A percentile compares a stretch with the other conserved stretches of the same genome.
Evolutionary conservation across 768 basidiomycete species (phyloP).

Genomic region (Russula foetens): DNA sequence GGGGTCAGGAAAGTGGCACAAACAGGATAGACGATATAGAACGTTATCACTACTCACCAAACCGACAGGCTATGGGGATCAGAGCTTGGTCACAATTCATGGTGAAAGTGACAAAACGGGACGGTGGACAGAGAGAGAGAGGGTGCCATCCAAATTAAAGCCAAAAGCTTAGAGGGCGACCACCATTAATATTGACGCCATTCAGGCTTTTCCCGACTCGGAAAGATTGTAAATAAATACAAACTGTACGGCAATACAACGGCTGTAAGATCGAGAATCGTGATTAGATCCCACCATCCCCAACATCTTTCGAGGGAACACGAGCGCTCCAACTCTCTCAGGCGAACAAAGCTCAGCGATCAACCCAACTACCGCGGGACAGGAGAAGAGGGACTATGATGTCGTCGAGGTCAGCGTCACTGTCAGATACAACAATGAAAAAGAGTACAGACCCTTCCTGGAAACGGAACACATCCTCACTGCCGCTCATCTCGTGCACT

Average conservation of each 20-base stretch:
- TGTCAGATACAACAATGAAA: background rate
- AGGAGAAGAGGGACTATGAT: background rate
- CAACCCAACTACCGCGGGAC: background rate
- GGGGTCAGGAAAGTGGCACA: background rate
- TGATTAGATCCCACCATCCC: too few species aligned
- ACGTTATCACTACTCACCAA: slow-evolving; percentile 35
- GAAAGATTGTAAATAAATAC: background rate
- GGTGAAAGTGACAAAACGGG: background rate
- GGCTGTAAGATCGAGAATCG: too few species aligned
- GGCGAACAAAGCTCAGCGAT: background rate
- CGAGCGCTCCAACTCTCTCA: too few species aligned
- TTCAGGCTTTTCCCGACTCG: background rate
- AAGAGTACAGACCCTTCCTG: slow-evolving; percentile 11
- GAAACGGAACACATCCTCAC: slow-evolving; percentile 21
- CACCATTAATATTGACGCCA: too few species aligned
- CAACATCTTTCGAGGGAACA: too few species aligned
- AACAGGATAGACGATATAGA: background rate
- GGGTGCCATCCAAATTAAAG: too few species aligned
- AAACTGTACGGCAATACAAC: background rate
- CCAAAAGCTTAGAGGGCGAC: too few species aligned
- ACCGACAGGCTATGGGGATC: slow-evolving; percentile 48
- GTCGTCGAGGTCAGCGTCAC: background rate
- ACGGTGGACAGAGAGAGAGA: too few species aligned
- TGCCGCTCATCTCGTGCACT: slow-evolving; percentile 29
- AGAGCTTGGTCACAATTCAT: slow-evolving; percentile 9